Evolutionary conservation across 2,329 filamentous ascomycete genomes (phyloP).

Genomic region (Ceratocystis alfenasii): DNA sequence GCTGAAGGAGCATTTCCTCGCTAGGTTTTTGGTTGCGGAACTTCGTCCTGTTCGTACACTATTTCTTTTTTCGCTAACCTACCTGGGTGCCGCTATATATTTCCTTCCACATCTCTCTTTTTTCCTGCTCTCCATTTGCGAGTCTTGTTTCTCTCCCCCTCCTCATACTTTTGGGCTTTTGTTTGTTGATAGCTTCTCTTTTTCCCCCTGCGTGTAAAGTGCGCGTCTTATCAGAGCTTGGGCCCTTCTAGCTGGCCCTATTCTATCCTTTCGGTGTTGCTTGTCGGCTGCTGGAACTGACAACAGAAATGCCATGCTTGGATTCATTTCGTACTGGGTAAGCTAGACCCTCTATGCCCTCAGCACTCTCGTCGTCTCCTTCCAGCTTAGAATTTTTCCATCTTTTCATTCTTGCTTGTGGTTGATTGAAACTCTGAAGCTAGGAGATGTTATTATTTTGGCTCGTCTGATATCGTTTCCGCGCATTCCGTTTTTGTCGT

Average conservation of each 20-base stretch:
- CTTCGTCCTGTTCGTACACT: not conserved
- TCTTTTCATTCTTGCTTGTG: not conserved
- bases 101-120: not conserved
- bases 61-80: not conserved
- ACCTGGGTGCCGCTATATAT: not conserved
- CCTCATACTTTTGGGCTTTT: not conserved
- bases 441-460: not conserved
- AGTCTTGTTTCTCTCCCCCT: not conserved
- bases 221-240: not conserved
- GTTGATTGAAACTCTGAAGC: no score
- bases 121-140: not conserved
- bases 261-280: not conserved
- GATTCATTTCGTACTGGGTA: slow-evolving; percentile 22
- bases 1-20: not conserved
- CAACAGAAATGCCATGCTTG: slow-evolving; percentile 12
- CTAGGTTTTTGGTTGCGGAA: not conserved
- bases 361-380: not conserved
- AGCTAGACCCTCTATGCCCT: not conserved
- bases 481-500: not conserved
- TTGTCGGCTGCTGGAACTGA: not conserved
- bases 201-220: not conserved
- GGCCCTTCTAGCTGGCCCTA: not conserved
- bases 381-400: not conserved
- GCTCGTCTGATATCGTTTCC: not conserved
- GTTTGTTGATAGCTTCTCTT: not conserved